Base-by-base conservation (phyloP, 257 asterid genomes). In the Cinchona pubescens region DNA sequence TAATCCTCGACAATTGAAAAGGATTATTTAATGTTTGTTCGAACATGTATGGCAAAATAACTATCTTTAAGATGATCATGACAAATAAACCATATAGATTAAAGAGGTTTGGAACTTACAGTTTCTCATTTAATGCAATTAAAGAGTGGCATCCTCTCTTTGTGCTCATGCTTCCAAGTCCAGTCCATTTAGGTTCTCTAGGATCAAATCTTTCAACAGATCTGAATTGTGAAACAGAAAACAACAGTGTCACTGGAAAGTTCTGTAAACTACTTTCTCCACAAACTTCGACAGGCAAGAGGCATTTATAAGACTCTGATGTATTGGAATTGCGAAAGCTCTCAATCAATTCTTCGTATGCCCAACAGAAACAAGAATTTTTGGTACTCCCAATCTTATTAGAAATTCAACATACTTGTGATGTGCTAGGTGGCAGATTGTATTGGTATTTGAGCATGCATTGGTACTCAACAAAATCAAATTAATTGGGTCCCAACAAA, bases 181-280 rank as follows among this genome's bases (percentile, higher is more conserved):
- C 84, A n/a, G 87, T 77, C 97, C 96, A 92, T 59, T 80, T 79
- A 56, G 69, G 82, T 72, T 83, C 87, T 81, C 96, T 85, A 14
- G 92, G 94, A 73, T 93, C 98, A 80, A 86, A 89, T 71, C 96
- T 87, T 87, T 91, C 98, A 23, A 83, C 85, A 60, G 93, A 83
- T 37, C 88, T 82, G 63, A 62, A 65, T 60, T 43, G 67, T 71
- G 27, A 62, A 62, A 75, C 73, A 67, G 48, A 72, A 59, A 40
- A 51, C 21, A 74, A 25, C 13, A 19, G 67, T 38, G 23, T 45
- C 51, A 34, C 10, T 29, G 40, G 43, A 1, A 11, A 59, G 59
- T 10, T 8, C n/a, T 10, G 46, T 32, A 55, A 56, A 65, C 53
- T 40, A 27, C 21, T 45, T 2, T 23, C 58, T 53, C 30, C 9